Conservation (phyloP, 1,139 yeast species). For the Lodderomyces beijingensis region DNA sequence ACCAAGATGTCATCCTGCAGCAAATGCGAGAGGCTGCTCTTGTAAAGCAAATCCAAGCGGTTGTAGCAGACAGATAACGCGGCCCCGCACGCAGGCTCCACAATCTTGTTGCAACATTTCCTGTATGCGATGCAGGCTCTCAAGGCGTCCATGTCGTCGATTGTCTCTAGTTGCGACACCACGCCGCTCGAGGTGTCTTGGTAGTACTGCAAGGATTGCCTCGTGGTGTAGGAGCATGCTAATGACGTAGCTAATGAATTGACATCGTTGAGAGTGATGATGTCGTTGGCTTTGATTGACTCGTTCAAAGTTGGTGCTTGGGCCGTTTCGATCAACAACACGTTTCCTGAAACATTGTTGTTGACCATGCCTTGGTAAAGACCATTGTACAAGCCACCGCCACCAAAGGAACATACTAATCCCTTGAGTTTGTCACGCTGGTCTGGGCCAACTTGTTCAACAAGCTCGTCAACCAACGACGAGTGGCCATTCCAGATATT, state of each 20-base stretch:
- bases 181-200: constrained; percentile 24
- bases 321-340: constrained; percentile 55
- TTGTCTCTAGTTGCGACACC: constrained; percentile 38
- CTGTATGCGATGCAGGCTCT: constrained; percentile 48
- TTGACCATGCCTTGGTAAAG: constrained; percentile 50
- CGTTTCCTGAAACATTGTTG: constrained; percentile 38
- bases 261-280: constrained; percentile 42
- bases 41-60: constrained; percentile 27
- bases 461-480: constrained; percentile 54
- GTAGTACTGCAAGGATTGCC: constrained; percentile 38
- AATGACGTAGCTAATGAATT: constrained; percentile 57
- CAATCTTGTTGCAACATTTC: constrained; percentile 44
- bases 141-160: constrained; percentile 54
- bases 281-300: constrained; percentile 44
- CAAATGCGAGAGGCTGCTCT: constrained; percentile 26
- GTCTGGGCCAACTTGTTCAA: constrained; percentile 29
- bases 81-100: constrained; percentile 80
- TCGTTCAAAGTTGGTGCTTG: constrained; percentile 56
- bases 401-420: constrained; percentile 66
- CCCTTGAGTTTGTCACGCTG: constrained; percentile 43
- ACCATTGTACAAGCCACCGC: constrained; percentile 71
- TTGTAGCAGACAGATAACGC: constrained; percentile 51
- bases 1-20: constrained; percentile 47
- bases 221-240: constrained; percentile 55
- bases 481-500: constrained; percentile 69